Base-by-base conservation (phyloP, 2,329 filamentous ascomycete genomes). In the Aspergillus tubingensis region DNA sequence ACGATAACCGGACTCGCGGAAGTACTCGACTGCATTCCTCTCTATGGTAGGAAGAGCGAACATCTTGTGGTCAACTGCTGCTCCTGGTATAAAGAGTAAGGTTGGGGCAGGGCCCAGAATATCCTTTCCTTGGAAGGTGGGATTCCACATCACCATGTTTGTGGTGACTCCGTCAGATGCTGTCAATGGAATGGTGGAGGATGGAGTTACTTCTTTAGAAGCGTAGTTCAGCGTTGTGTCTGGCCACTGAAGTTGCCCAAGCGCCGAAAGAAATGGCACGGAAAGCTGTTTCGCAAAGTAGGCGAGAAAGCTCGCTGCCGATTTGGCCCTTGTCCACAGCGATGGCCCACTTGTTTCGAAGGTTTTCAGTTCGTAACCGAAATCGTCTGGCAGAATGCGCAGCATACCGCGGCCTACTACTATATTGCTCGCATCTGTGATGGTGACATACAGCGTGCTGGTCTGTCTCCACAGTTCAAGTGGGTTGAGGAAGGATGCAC, bases 121-220 rank as follows among this genome's bases (percentile, higher is more conserved):
- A 11, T 55, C 53, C 19, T 15, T 54, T 21, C 39, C 39, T 10
- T 21, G 5, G 3, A 25, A 43, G 25, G 43, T 25, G 5, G 53
- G 53, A 11, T 55, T 55, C 53, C 53, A 55, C 53, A 55, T 55
- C 5, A 55, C 53, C 53, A 55, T 55, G 19, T 23, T 55, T 5
- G 53, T 55, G n/a, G 39, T 55, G 10, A 55, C 23, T 2, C 53
- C 53, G 15, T 55, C 53, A 7, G 53, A 44, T 17, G 53, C 53
- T 10, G 25, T 55, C 38, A 55, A 32, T n/a, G 53, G 39, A 8
- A 47, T 36, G 5, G 39, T 47, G 1, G 53, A 17, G 8, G 53
- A 55, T 5, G 53, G 39, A 2, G 39, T 19, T 7, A 32, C 30
- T 25, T 55, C 53, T 8, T 39, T 55, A 3, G 53, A 47, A 3